Base-by-base conservation (phyloP, 805 yeast species). In the Maudiozyma barnettii region DNA sequence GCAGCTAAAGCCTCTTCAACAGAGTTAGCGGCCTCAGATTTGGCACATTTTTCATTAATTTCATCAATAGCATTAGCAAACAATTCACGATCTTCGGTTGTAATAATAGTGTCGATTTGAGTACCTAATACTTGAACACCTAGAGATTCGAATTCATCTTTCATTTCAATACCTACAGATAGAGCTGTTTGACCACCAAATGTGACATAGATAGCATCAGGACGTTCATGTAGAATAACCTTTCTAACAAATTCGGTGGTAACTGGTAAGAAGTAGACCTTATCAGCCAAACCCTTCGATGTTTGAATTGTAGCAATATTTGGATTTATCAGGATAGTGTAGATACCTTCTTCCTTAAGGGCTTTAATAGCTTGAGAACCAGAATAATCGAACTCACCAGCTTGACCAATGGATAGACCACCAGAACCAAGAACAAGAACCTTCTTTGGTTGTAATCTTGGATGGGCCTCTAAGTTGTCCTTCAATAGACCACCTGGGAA, bases 291-390 rank as follows among this genome's bases (percentile, higher is more conserved):
- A 64, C 97, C 98, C 72, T 90, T 84, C 33, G 98, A 91, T 19
- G 99, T 93, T 73, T 93, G 99, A 60, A 90, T 93, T 31, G 99
- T 93, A 46, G 99, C 99, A 66, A 93, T 93, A 69, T 93, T 93
- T 49, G 99, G 99, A 70, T 93, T 93, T 64, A 93, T 90, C 63
- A 93, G 77, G 56, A 93, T 83, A 48, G 98, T 90, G 76, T 91
- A 88, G 54, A 91, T 93, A 52, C 96, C 96, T 71, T 90, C 98
- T 73, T 93, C 97, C 69, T 88, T 91, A 71, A 93, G 76, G 42
- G 99, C 99, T 71, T 93, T 93, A 71, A 93, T 93, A 50, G 99
- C 99, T 72, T 93, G 99, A 47, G 96, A 88, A 63, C 99, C 99
- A 41, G 97, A 89, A 72, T 93, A 93, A 68, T 93, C 99, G 63